Base-by-base conservation (phyloP, 2,329 filamentous ascomycete genomes). In the Aureobasidium sp. region DNA sequence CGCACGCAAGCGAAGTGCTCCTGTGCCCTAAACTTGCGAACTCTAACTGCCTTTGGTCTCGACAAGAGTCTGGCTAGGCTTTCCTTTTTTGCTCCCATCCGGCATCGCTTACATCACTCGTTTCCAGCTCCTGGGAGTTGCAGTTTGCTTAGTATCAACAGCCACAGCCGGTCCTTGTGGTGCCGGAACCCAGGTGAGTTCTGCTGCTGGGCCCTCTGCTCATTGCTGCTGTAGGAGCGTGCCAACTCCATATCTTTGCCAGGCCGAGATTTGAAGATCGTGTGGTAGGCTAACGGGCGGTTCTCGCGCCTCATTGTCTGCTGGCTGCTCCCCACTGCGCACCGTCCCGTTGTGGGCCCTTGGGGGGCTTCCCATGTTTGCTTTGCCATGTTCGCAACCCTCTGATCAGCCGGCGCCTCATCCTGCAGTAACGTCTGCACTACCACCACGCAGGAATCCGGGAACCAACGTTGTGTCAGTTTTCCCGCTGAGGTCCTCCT, bases 361-460 rank as follows among this genome's bases (percentile, higher is more conserved):
- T 42, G 21, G 57, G 57, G 55, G 29, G 30, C 41, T 59, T 29
- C 45, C 36, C 32, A 45, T 59, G 57, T 59, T 59, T 50, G 57
- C 57, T 59, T 59, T 50, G 45, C 45, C 57, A 59, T 49, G 57
- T 49, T 34, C 34, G 45, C 45, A 59, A 50, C 45, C 32, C 32
- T 51, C 44, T 42, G 57, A 42, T 59, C 45, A 29, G 50, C 47
- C 57, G 44, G 57, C 45, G 45, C 57, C 45, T 49, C 41, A 47
- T 39, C 42, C 30, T 48, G 55, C 55, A 48, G 50, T 42, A 54
- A 42, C 39, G 29, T 57, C 57, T 59, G 57, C 57, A 50, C 57
- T 59, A 59, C 57, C 57, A 59, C 25, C 44, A 42, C 45, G 36
- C 57, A 59, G 57, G 57, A 59, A 49, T 50, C 45, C 57, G 57